phyloP scores from a whole-genome alignment of 148 eudicot genomes.

The Hydrangea macrophylla region DNA sequence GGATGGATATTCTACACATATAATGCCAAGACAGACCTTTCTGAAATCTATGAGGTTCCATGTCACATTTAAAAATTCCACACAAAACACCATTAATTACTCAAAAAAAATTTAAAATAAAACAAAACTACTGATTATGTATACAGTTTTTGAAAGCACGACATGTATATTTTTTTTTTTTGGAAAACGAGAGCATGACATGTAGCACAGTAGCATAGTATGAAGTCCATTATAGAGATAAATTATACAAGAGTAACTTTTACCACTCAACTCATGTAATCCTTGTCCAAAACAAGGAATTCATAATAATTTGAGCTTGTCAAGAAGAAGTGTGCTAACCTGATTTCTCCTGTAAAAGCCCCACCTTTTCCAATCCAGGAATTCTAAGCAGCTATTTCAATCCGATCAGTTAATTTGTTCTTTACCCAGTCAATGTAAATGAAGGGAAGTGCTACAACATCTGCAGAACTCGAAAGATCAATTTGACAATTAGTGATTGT shows the following conservation, averaged over 20 bases:
- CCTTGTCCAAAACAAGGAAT: slow-evolving; percentile 3
- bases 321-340: slow-evolving; percentile 33
- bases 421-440: slow-evolving; percentile 87
- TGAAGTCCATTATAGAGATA: not conserved
- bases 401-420: slow-evolving; percentile 64
- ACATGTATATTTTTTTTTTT: too few relatives aligned
- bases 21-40: not conserved
- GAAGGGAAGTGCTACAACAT: slow-evolving; percentile 93
- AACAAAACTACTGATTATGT: too few relatives aligned
- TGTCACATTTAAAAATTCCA: not conserved
- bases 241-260: not conserved
- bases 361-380: slow-evolving; percentile 98
- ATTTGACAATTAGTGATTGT: too few relatives aligned
- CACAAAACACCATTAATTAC: not conserved
- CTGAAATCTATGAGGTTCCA: not conserved
- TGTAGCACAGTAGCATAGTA: too few relatives aligned
- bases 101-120: not conserved
- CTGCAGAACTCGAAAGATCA: slow-evolving; percentile 38
- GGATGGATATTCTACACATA: not conserved
- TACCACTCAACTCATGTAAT: not conserved
- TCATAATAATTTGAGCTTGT: not conserved
- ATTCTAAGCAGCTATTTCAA: slow-evolving; percentile 90
- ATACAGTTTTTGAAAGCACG: not conserved
- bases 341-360: slow-evolving; percentile 97
- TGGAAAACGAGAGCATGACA: too few relatives aligned